Conservation (phyloP, 441 rosid genomes). For the Adansonia rubrostipa region DNA sequence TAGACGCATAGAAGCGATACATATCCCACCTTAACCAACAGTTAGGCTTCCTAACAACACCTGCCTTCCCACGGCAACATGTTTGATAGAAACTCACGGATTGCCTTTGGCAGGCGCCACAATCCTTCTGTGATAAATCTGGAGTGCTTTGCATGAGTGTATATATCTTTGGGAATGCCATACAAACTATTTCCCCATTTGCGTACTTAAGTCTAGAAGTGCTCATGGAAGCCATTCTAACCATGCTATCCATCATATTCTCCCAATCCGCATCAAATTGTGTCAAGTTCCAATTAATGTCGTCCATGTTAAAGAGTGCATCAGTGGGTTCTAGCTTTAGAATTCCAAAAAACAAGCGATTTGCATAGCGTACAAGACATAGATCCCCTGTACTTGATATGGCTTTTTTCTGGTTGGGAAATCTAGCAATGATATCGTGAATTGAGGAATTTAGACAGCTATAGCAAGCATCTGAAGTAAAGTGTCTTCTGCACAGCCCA, state of each 20-base stretch:
- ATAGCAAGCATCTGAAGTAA: neutral
- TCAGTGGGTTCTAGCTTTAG: neutral
- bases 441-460: slow-evolving; percentile 26
- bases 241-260: slow-evolving; percentile 19
- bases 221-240: neutral
- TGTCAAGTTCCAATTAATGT: slow-evolving; percentile 14
- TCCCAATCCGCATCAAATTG: slow-evolving; percentile 29
- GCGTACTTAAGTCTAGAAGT: neutral
- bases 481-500: slow-evolving; percentile 26
- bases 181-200: neutral
- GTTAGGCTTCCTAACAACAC: slow-evolving; percentile 27
- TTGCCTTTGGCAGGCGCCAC: slow-evolving; percentile 21
- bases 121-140: neutral
- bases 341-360: slow-evolving; percentile 21
- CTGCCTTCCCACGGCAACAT: slow-evolving; percentile 29
- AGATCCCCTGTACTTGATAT: slow-evolving; percentile 18
- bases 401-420: slow-evolving; percentile 36
- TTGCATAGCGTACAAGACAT: slow-evolving; percentile 35
- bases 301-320: rapidly evolving
- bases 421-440: slow-evolving; percentile 15
- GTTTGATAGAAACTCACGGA: slow-evolving; percentile 11
- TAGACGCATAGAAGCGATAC: slow-evolving; percentile 32
- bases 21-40: slow-evolving; percentile 41
- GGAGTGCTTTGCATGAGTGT: neutral
- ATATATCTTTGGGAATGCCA: neutral